Conservation (phyloP, 495 filamentous ascomycete genomes). For the Talaromyces ruber region DNA sequence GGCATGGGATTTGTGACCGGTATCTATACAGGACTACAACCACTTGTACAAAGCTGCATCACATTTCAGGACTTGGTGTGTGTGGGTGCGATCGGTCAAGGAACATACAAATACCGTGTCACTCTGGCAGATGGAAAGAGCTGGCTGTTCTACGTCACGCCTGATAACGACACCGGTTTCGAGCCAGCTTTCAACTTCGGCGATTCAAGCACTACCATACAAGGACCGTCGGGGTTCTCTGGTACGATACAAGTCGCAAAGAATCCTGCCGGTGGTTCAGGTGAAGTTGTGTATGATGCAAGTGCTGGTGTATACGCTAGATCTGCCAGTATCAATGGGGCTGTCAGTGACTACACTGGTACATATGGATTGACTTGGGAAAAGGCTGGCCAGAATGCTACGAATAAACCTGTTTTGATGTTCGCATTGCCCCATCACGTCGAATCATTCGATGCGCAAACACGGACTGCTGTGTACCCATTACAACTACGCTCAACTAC, state of each 20-base stretch:
- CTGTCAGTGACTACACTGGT: slow-evolving; percentile 47
- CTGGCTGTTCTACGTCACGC: slow-evolving; percentile 77
- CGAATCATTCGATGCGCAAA: slow-evolving; percentile 57
- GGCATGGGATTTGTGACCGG: slow-evolving; percentile 85
- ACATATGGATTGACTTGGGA: slow-evolving; percentile 65
- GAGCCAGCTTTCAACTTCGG: slow-evolving; percentile 41
- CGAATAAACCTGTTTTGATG: slow-evolving; percentile 56
- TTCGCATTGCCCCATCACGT: slow-evolving; percentile 86
- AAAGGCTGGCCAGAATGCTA: slow-evolving; percentile 50
- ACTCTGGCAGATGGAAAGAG: slow-evolving; percentile 59
- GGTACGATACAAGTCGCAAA: slow-evolving; percentile 82
- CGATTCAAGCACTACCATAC: slow-evolving; percentile 33
- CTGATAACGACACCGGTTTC: slow-evolving; percentile 25
- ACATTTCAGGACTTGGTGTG: slow-evolving; percentile 61
- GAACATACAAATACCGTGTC: slow-evolving; percentile 72
- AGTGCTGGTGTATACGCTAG: slow-evolving; percentile 68
- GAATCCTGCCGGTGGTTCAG: slow-evolving; percentile 46
- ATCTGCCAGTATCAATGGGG: slow-evolving; percentile 52
- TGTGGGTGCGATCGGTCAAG: slow-evolving; percentile 42
- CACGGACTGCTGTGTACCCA: slow-evolving; percentile 42
- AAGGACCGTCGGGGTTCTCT: slow-evolving; percentile 44
- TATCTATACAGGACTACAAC: slow-evolving; percentile 60
- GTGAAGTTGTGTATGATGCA: slow-evolving; percentile 62
- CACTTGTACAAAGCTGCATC: slow-evolving; percentile 63
- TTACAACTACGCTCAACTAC: slow-evolving; percentile 72